phyloP scores from a whole-genome alignment of 1,139 yeast genomes.

The Taphrina communis region DNA sequence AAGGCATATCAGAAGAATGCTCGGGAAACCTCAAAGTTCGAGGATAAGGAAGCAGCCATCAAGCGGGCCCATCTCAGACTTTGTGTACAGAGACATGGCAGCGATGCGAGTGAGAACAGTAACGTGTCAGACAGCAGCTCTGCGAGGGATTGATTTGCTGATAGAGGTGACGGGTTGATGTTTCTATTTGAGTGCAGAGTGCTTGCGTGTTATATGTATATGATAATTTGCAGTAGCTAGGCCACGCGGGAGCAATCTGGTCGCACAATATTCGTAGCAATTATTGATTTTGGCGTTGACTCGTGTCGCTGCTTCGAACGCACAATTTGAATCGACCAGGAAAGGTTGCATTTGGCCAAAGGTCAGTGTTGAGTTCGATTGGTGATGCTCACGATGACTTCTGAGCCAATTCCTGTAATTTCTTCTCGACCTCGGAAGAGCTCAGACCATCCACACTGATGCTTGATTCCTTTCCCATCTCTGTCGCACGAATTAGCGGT shows the following conservation, averaged over 20 bases:
- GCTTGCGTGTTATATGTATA: conserved; percentile 10
- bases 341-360: background rate
- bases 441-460: conserved; percentile 50
- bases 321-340: background rate
- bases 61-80: conserved; percentile 13
- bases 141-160: background rate
- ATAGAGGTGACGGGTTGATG: background rate
- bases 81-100: conserved; percentile 20
- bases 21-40: conserved; percentile 7
- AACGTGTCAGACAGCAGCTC: conserved; percentile 2
- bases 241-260: conserved; percentile 7
- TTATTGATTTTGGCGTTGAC: background rate
- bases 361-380: background rate
- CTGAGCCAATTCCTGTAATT: conserved; percentile 41
- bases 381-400: conserved; percentile 10
- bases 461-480: conserved; percentile 49
- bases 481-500: background rate
- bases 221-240: conserved; percentile 2
- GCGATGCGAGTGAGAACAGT: conserved; percentile 21
- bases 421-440: conserved; percentile 45
- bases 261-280: conserved; percentile 6
- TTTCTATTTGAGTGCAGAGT: background rate
- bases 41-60: conserved; percentile 31
- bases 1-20: conserved; percentile 10
- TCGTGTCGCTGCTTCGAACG: background rate